Evolutionary conservation across 2,329 filamentous ascomycete genomes (phyloP).

Genomic region (Dactylonectria macrodidyma): DNA sequence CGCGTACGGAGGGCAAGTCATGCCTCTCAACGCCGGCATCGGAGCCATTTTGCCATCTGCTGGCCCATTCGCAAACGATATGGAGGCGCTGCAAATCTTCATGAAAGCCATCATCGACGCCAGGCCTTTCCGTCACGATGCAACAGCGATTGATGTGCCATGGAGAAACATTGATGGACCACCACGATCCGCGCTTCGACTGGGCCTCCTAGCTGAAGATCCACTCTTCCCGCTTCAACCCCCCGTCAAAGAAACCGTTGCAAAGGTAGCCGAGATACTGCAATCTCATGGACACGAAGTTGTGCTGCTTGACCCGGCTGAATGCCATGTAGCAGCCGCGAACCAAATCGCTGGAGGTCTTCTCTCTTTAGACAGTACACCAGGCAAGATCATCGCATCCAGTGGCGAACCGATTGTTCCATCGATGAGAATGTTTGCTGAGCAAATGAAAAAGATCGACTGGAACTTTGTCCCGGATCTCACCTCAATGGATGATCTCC

Average conservation of each 20-base stretch:
- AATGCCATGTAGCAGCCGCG: slow-evolving; percentile 11
- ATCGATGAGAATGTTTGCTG: slow-evolving; percentile 5
- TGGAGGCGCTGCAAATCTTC: slow-evolving; percentile 22
- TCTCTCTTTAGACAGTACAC: slow-evolving; percentile 7
- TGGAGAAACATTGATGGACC: slow-evolving; percentile 14
- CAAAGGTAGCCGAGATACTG: slow-evolving; percentile 14
- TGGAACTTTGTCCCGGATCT: slow-evolving; percentile 5
- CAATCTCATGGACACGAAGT: slow-evolving; percentile 19
- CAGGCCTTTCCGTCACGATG: slow-evolving; percentile 12
- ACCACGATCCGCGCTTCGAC: slow-evolving; percentile 3
- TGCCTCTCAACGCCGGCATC: slow-evolving; percentile 18
- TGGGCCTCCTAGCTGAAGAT: slow-evolving; percentile 31
- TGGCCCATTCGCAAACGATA: slow-evolving; percentile 30
- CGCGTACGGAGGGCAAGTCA: slow-evolving; percentile 27
- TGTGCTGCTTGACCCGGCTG: slow-evolving; percentile 8
- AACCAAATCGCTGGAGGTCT: slow-evolving; percentile 29
- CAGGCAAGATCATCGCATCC: not conserved
- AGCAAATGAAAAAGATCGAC: slow-evolving; percentile 1
- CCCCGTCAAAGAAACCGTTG: slow-evolving; percentile 15
- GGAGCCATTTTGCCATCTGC: slow-evolving; percentile 16
- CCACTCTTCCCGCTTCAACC: slow-evolving; percentile 27
- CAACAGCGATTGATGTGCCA: slow-evolving; percentile 23
- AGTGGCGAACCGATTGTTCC: slow-evolving; percentile 29
- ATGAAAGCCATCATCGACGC: slow-evolving; percentile 21
- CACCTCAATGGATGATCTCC: slow-evolving; percentile 45